Conservation (phyloP, 352 stramenopile genomes). For the Stramenopiles sp. region DNA sequence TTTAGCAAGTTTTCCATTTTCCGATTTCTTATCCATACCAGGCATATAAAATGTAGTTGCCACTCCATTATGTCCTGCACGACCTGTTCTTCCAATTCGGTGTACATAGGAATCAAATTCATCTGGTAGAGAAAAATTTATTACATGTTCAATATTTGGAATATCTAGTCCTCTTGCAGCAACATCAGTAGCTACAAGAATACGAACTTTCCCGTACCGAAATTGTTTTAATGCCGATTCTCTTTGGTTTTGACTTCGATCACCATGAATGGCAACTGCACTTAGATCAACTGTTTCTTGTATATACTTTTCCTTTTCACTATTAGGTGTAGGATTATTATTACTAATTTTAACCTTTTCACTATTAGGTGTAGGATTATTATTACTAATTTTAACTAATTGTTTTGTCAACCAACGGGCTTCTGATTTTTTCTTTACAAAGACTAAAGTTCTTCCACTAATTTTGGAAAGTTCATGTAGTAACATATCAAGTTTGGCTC, state of each 20-base stretch:
- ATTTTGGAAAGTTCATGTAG: no score
- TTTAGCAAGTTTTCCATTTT: no score
- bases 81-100: constrained; percentile 72
- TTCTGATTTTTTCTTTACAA: no score
- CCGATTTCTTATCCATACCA: no score
- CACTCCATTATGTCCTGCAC: constrained; percentile 67
- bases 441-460: no score
- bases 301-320: no score
- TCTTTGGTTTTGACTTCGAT: constrained; percentile 78
- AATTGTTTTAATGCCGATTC: constrained; percentile 87
- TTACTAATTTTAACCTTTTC: no score
- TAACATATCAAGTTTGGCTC: no score
- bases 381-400: no score
- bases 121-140: constrained; percentile 26
- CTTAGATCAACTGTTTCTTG: constrained; percentile 16
- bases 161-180: constrained; percentile 82
- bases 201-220: constrained; percentile 53
- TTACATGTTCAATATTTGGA: constrained; percentile 40
- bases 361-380: no score
- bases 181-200: constrained; percentile 82
- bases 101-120: constrained; percentile 94
- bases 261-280: constrained; percentile 60
- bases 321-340: no score
- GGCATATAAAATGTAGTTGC: constrained; percentile 78
- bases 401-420: no score